Evolutionary conservation across 2,329 filamentous ascomycete species (phyloP).

Genomic region (Coniochaeta prunicola): DNA sequence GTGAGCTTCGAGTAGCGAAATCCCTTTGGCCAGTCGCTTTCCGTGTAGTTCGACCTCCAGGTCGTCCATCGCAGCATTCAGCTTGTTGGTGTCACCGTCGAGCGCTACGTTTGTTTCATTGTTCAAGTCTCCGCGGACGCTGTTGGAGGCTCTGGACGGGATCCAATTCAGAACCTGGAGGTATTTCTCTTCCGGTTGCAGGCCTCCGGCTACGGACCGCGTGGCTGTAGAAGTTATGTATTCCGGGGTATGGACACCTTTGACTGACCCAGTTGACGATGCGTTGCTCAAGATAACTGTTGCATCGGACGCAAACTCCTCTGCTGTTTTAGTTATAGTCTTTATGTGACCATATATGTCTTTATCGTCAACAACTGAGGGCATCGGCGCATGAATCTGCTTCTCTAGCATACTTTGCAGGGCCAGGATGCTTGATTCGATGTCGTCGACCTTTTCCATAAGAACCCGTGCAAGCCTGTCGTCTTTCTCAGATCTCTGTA

Average conservation of each 20-base stretch:
- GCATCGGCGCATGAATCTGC: neutral
- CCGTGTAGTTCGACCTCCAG: neutral
- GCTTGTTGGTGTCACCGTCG: neutral
- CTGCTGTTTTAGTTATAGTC: neutral
- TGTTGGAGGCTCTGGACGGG: neutral
- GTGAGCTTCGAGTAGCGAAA: neutral
- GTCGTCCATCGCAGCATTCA: neutral
- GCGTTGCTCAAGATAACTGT: neutral
- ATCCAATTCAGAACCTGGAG: neutral
- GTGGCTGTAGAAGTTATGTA: neutral
- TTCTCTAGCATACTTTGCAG: neutral
- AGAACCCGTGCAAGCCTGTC: neutral
- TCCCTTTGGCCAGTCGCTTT: neutral
- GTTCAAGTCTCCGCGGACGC: neutral
- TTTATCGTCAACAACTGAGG: neutral
- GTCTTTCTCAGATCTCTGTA: neutral
- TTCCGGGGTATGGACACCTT: neutral
- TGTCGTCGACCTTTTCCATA: neutral
- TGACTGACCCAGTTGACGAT: neutral
- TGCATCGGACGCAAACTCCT: neutral
- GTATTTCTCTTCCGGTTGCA: neutral
- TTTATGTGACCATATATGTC: neutral
- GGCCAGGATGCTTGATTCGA: neutral
- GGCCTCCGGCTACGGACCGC: neutral
- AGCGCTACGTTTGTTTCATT: neutral